A percentile compares a stretch with the other conserved stretches of the same genome.
These are phyloP conservation scores for Globisporangium middletonii DNA, from an alignment of 352 stramenopile species.

Conservation along the genomic window DNA sequence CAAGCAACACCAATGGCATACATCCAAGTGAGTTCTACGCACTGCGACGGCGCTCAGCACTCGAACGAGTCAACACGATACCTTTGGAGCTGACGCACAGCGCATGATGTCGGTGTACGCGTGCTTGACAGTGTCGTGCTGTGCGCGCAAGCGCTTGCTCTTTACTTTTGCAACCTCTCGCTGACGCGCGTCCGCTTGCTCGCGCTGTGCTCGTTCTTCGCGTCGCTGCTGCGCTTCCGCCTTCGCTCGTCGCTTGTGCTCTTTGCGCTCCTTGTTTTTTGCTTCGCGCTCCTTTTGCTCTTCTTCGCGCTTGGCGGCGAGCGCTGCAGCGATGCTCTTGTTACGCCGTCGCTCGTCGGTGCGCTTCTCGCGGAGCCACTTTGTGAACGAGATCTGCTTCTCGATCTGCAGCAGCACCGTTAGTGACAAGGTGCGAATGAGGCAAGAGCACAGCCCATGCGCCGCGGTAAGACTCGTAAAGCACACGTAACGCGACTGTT, in stretches of 20 bases:
- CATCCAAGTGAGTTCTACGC: neutral
- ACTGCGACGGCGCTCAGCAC: too few species aligned
- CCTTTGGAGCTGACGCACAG: slow-evolving; percentile 1
- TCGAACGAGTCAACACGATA: neutral
- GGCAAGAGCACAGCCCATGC: neutral
- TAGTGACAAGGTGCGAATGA: neutral
- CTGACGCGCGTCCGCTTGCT: slow-evolving; percentile 2
- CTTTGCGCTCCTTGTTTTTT: slow-evolving; percentile 17
- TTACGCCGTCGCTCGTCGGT: neutral
- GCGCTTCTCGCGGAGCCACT: slow-evolving; percentile 40
- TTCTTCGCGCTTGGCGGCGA: slow-evolving; percentile 14
- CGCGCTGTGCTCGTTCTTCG: slow-evolving; percentile 1
- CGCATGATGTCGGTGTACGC: slow-evolving; percentile 6
- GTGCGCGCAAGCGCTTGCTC: neutral
- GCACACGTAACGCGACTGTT: neutral
- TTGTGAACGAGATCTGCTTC: slow-evolving; percentile 32
- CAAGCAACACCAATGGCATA: too few species aligned
- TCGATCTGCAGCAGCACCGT: slow-evolving; percentile 24
- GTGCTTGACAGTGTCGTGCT: slow-evolving; percentile 8
- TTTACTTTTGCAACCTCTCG: slow-evolving; percentile 5
- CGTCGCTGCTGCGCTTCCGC: slow-evolving; percentile 3
- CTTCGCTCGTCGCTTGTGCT: slow-evolving; percentile 11
- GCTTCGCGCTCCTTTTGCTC: slow-evolving; percentile 1
- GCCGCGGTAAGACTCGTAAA: too few species aligned
- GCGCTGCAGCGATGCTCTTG: neutral